phyloP scores from a whole-genome alignment of 1,284 basidiomycete species.

The Golubevia sp. region DNA sequence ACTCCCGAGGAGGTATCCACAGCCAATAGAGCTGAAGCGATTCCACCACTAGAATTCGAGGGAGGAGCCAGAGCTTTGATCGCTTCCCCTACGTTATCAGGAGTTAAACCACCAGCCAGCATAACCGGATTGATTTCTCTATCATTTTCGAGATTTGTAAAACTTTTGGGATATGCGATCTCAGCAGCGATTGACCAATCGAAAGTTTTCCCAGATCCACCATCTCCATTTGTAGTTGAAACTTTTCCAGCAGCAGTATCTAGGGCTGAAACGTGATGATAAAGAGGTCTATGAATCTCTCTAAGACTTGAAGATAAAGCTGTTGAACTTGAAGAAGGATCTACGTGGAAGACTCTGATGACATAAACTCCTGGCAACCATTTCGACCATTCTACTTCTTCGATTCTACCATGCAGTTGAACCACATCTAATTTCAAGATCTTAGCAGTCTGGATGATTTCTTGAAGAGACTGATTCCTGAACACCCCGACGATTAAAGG shows the following conservation, averaged over 20 bases:
- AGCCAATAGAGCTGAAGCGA: neutral
- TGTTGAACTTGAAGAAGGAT: constrained; percentile 4
- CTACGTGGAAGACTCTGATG: constrained; percentile 50
- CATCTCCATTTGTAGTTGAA: no score
- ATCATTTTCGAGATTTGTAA: neutral
- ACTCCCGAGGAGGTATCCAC: constrained; percentile 57
- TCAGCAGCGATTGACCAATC: no score
- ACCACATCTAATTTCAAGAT: constrained; percentile 47
- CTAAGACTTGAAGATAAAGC: constrained; percentile 13
- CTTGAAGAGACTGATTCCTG: constrained; percentile 48
- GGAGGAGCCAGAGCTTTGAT: constrained; percentile 17
- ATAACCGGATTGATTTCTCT: constrained; percentile 22
- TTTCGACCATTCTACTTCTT: constrained; percentile 48
- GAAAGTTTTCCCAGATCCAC: no score
- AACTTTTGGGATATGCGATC: neutral
- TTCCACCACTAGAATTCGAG: constrained; percentile 3
- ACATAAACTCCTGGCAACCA: constrained; percentile 51
- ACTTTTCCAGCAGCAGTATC: constrained; percentile 36
- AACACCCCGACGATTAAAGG: constrained; percentile 58
- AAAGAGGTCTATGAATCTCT: constrained; percentile 37
- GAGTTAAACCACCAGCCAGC: constrained; percentile 49
- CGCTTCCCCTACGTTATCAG: constrained; percentile 42
- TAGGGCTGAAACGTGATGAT: constrained; percentile 49
- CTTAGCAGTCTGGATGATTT: constrained; percentile 32
- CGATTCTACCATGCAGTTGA: constrained; percentile 53